phyloP scores from a whole-genome alignment of 805 yeast genomes.

The Cyberlindnera saturnus region DNA sequence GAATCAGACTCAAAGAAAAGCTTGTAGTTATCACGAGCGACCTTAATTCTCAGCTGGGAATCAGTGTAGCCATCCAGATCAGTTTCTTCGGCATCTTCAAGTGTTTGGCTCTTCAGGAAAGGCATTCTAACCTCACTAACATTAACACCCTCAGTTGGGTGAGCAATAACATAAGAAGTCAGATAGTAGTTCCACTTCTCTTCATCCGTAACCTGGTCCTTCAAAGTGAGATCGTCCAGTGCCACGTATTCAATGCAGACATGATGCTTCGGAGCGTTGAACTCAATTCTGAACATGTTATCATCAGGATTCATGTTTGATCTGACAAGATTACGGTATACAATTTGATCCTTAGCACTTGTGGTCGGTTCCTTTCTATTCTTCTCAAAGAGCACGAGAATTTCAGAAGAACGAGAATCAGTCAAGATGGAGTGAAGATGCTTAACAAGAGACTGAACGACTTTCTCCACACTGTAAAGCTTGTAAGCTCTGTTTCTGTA shows the following conservation, averaged over 20 bases:
- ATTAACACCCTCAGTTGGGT: constrained; percentile 94
- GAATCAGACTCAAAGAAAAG: constrained; percentile 76
- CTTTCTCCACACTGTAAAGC: constrained; percentile 88
- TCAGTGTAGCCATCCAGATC: constrained; percentile 55
- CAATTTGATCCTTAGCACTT: constrained; percentile 79
- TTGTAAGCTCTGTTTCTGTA: constrained; percentile 91
- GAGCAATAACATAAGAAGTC: constrained; percentile 88
- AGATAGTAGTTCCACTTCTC: constrained; percentile 91
- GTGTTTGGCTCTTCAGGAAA: constrained; percentile 50
- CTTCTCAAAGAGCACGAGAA: constrained; percentile 72
- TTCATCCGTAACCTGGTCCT: constrained; percentile 60
- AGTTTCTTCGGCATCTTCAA: constrained; percentile 40
- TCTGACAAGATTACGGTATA: constrained; percentile 85
- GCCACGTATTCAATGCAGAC: constrained; percentile 80
- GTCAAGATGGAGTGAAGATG: constrained; percentile 81
- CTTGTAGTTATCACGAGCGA: constrained; percentile 72
- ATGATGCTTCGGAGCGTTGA: constrained; percentile 43
- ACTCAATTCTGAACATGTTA: constrained; percentile 85
- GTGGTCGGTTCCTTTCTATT: constrained; percentile 64
- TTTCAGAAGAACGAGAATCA: constrained; percentile 75
- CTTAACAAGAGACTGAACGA: constrained; percentile 74
- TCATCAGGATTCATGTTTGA: constrained; percentile 79
- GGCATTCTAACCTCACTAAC: constrained; percentile 74
- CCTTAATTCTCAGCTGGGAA: constrained; percentile 70
- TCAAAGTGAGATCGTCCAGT: constrained; percentile 80